These are phyloP conservation scores for Mycena filopes DNA, from an alignment of 768 basidiomycete species.

Conservation along the genomic window DNA sequence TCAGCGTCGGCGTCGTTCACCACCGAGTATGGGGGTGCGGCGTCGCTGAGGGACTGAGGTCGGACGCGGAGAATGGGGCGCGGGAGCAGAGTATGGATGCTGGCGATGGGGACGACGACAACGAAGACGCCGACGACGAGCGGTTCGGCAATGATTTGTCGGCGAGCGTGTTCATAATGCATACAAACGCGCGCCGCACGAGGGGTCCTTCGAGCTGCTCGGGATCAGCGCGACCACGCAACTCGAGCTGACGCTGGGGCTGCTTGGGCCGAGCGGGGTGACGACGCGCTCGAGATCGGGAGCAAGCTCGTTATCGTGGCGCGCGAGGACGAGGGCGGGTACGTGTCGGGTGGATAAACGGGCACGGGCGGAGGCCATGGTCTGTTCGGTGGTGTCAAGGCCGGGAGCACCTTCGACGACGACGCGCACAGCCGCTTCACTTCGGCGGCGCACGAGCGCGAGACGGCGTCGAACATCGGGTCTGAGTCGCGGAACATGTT, in stretches of 20 bases:
- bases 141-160: slow-evolving; percentile 51
- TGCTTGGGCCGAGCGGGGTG: slow-evolving; percentile 49
- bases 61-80: slow-evolving; percentile 24
- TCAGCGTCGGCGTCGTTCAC: not conserved
- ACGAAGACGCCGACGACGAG: slow-evolving; percentile 37
- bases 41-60: slow-evolving; percentile 17
- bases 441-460: slow-evolving; percentile 64
- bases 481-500: too few relatives aligned
- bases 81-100: too few relatives aligned
- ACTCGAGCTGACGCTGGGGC: slow-evolving; percentile 77
- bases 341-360: slow-evolving; percentile 48
- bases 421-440: slow-evolving; percentile 84
- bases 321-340: slow-evolving; percentile 83
- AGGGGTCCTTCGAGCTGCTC: slow-evolving; percentile 69
- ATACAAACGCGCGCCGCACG: slow-evolving; percentile 61
- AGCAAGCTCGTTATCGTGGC: slow-evolving; percentile 76
- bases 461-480: slow-evolving; percentile 82
- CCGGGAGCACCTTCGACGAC: slow-evolving; percentile 69
- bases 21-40: slow-evolving; percentile 12
- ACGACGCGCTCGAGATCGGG: slow-evolving; percentile 68
- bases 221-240: slow-evolving; percentile 79
- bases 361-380: too few relatives aligned
- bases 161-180: slow-evolving; percentile 48
- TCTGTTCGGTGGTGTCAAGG: not conserved
- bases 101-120: not conserved